These are phyloP conservation scores for Hyphopichia pseudoburtonii DNA, from an alignment of 1,139 yeast genomes.

Conservation along the genomic window DNA sequence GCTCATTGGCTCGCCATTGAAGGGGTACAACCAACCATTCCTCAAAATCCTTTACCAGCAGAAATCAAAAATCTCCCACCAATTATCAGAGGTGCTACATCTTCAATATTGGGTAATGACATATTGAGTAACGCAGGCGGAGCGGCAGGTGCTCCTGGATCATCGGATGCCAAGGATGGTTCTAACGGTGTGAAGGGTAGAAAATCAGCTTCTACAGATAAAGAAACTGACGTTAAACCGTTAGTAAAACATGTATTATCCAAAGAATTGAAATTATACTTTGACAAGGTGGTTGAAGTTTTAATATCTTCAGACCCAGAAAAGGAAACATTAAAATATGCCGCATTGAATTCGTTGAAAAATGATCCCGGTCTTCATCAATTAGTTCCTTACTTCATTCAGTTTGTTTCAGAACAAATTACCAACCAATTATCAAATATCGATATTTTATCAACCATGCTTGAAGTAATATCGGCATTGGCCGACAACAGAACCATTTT, in stretches of 20 bases:
- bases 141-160: constrained; percentile 13
- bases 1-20: constrained; percentile 99
- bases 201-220: constrained; percentile 35
- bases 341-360: constrained; percentile 80
- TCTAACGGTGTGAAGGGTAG: constrained; percentile 17
- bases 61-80: constrained; percentile 71
- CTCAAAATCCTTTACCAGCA: constrained; percentile 88
- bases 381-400: constrained; percentile 92
- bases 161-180: constrained; percentile 17
- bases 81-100: constrained; percentile 68
- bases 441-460: constrained; percentile 77
- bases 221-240: constrained; percentile 81
- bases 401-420: constrained; percentile 93
- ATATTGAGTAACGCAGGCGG: constrained; percentile 27
- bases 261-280: constrained; percentile 88
- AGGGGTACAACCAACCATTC: constrained; percentile 97
- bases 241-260: constrained; percentile 95
- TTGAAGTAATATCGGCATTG: constrained; percentile 85
- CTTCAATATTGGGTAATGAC: constrained; percentile 45
- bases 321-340: constrained; percentile 62
- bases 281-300: constrained; percentile 86
- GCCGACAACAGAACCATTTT: constrained; percentile 83
- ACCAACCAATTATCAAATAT: constrained; percentile 82
- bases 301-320: constrained; percentile 59
- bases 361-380: constrained; percentile 97